A percentile compares a stretch with the other conserved stretches of the same genome.
Evolutionary conservation across 371 early-diverging fungal species (phyloP).

Genomic region (Smittium culicis): DNA sequence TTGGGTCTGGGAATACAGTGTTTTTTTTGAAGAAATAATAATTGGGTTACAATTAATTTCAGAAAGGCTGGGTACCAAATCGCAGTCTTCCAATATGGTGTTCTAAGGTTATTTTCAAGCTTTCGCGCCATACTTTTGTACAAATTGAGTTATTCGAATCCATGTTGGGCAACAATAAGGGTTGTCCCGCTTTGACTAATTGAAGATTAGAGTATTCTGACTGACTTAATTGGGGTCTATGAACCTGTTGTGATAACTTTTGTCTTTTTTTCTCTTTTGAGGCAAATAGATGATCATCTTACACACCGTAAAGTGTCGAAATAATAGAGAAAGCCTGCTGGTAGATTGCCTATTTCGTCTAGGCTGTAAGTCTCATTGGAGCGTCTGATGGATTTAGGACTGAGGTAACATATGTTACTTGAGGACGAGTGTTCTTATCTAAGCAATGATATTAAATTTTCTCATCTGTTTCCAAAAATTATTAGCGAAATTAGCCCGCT

Average conservation of each 20-base stretch:
- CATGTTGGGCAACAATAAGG: background rate
- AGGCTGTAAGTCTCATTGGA: background rate
- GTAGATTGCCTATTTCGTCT: background rate
- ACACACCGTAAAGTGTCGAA: background rate
- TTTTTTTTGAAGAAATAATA: too few species aligned
- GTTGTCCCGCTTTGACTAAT: background rate
- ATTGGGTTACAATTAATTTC: too few species aligned
- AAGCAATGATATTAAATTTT: background rate
- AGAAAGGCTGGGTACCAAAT: slow-evolving; percentile 1
- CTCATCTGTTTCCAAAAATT: background rate
- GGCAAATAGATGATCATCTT: background rate
- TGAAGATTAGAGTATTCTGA: background rate
- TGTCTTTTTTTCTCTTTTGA: background rate
- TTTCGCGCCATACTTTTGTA: background rate
- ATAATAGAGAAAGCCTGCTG: background rate
- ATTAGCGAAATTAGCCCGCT: background rate
- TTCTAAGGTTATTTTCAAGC: background rate
- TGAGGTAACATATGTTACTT: background rate
- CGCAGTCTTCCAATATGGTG: background rate
- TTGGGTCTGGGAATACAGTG: too few species aligned
- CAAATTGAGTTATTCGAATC: background rate
- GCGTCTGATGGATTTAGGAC: background rate
- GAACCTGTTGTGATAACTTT: background rate
- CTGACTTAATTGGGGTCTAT: background rate
- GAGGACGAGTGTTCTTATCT: background rate